Conservation (phyloP, 495 filamentous ascomycete genomes). For the Trypethelium eluteriae region DNA sequence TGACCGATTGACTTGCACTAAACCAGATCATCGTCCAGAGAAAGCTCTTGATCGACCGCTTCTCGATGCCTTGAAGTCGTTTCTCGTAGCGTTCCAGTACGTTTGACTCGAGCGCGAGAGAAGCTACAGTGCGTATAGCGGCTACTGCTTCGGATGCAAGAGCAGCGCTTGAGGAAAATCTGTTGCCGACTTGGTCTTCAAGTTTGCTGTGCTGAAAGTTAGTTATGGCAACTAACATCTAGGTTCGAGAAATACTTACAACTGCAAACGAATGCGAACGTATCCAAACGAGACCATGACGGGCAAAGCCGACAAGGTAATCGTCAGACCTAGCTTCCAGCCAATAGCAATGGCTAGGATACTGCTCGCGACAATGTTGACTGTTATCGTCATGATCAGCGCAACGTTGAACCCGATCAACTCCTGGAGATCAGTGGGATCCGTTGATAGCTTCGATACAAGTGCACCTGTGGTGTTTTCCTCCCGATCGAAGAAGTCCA, state of each 20-base stretch:
- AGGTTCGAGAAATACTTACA: conserved; percentile 16
- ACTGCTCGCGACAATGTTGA: conserved; percentile 17
- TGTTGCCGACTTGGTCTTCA: conserved; percentile 43
- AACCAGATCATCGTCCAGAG: conserved; percentile 23
- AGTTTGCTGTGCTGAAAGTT: conserved; percentile 31
- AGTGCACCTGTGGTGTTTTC: conserved; percentile 18
- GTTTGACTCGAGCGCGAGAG: conserved; percentile 42
- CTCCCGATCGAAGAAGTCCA: conserved; percentile 17
- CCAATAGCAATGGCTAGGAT: conserved; percentile 14
- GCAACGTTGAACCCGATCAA: conserved; percentile 14
- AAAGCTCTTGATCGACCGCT: conserved; percentile 35
- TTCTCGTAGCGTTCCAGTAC: conserved; percentile 38
- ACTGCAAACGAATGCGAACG: conserved; percentile 46
- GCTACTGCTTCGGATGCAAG: conserved; percentile 43
- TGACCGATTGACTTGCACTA: conserved; percentile 19
- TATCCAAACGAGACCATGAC: conserved; percentile 43
- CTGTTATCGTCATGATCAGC: conserved; percentile 15
- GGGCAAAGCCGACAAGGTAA: conserved; percentile 13
- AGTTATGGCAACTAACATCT: neutral
- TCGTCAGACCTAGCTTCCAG: conserved; percentile 18
- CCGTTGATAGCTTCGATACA: conserved; percentile 14
- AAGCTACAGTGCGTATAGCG: conserved; percentile 49
- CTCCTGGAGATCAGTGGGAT: conserved; percentile 17
- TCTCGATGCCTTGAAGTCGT: conserved; percentile 35
- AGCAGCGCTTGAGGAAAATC: conserved; percentile 36